phyloP scores from a whole-genome alignment of 805 yeast species.

The Ogataea paraovalis region DNA sequence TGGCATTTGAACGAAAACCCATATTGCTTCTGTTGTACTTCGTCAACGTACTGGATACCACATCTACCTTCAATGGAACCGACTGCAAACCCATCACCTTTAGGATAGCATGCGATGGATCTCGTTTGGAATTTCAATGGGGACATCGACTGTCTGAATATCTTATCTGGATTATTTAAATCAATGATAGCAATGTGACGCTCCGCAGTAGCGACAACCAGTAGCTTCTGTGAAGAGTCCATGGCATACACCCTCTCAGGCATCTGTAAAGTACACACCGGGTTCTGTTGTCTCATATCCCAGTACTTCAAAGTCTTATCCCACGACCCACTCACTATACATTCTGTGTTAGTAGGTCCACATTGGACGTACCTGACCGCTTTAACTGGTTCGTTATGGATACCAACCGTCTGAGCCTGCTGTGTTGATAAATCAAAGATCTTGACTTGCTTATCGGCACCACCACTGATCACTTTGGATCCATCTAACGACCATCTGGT shows the following conservation, averaged over 20 bases:
- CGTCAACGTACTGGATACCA: slow-evolving; percentile 89
- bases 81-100: slow-evolving; percentile 87
- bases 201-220: slow-evolving; percentile 94
- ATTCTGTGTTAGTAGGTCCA: slow-evolving; percentile 78
- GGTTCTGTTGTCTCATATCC: slow-evolving; percentile 85
- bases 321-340: slow-evolving; percentile 93
- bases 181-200: slow-evolving; percentile 75
- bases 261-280: slow-evolving; percentile 73
- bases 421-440: slow-evolving; percentile 79
- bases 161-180: slow-evolving; percentile 74
- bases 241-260: slow-evolving; percentile 90
- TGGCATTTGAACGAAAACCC: slow-evolving; percentile 96
- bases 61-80: slow-evolving; percentile 96
- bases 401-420: slow-evolving; percentile 80
- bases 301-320: slow-evolving; percentile 92
- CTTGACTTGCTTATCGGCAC: slow-evolving; percentile 84
- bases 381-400: slow-evolving; percentile 77
- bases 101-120: slow-evolving; percentile 77
- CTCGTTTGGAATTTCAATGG: slow-evolving; percentile 91
- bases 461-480: slow-evolving; percentile 80
- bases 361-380: slow-evolving; percentile 73
- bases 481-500: slow-evolving; percentile 88
- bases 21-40: slow-evolving; percentile 60
- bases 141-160: slow-evolving; percentile 67
- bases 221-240: slow-evolving; percentile 75